Percentiles rank a stretch among this genome's conserved stretches.
phyloP scores from a whole-genome alignment of 306 rosid genomes.

The Rosa chinensis region DNA sequence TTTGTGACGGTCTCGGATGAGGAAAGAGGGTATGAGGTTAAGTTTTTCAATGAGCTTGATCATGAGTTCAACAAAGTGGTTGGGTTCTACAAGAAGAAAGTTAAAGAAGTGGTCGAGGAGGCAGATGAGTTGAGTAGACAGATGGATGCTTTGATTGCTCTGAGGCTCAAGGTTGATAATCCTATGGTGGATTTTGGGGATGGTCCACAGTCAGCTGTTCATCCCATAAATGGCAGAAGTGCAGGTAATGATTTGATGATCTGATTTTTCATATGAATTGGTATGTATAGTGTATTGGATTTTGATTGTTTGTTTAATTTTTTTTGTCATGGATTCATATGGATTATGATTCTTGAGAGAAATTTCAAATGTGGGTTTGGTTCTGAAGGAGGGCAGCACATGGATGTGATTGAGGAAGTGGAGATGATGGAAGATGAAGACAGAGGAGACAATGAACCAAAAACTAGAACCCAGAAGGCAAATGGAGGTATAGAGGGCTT shows the following conservation, averaged over 20 bases:
- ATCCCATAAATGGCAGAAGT: conserved; percentile 21
- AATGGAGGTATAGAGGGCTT: conserved; percentile 16
- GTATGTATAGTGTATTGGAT: not conserved
- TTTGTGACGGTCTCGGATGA: conserved; percentile 46
- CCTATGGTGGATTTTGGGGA: conserved; percentile 30
- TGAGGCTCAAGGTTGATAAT: conserved; percentile 59
- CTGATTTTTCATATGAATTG: not conserved
- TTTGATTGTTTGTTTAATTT: not conserved
- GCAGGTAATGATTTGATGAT: conserved; percentile 31
- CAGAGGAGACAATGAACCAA: conserved; percentile 19
- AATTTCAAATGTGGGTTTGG: not conserved
- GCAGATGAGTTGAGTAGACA: conserved; percentile 72
- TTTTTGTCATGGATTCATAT: not conserved
- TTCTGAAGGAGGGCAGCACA: conserved; percentile 31
- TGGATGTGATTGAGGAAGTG: conserved; percentile 65
- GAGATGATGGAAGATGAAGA: conserved; percentile 48
- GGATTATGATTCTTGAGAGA: not conserved
- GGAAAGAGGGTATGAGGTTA: conserved; percentile 52
- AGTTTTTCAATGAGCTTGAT: conserved; percentile 63
- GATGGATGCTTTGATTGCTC: conserved; percentile 72
- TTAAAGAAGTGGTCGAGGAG: conserved; percentile 51
- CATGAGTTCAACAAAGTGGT: conserved; percentile 71
- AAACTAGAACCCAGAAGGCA: conserved; percentile 9
- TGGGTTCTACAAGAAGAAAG: conserved; percentile 49
- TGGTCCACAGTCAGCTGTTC: conserved; percentile 27